Percentiles rank a stretch among this genome's conserved stretches.
These are phyloP conservation scores for Fomitopsis schrenkii DNA, from an alignment of 1,284 basidiomycete species.

Conservation along the genomic window DNA sequence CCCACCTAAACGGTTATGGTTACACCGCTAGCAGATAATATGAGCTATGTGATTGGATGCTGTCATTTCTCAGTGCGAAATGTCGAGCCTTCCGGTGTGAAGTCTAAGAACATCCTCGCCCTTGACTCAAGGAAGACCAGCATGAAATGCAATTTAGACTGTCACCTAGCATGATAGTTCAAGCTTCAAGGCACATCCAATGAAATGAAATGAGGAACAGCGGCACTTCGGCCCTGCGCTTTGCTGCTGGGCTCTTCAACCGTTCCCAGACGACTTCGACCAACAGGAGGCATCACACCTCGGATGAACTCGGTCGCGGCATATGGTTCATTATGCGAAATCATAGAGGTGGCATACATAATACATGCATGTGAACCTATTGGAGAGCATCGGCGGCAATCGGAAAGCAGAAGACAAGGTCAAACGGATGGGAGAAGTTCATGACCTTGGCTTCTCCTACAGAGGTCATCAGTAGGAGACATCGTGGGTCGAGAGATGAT, in stretches of 20 bases:
- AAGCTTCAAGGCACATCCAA: neutral
- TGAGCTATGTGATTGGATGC: conserved; percentile 9
- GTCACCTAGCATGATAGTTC: neutral
- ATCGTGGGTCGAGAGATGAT: too few relatives aligned
- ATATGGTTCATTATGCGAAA: conserved; percentile 29
- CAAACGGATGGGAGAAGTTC: conserved; percentile 28
- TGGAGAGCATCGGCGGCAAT: neutral
- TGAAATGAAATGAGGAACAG: neutral
- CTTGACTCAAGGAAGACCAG: neutral
- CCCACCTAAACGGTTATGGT: neutral
- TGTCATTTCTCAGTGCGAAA: too few relatives aligned
- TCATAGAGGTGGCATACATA: conserved; percentile 36
- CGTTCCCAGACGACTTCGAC: neutral
- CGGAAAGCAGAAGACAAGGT: neutral
- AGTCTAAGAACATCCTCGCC: too few relatives aligned
- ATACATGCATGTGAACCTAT: conserved; percentile 16
- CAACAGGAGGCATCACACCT: neutral
- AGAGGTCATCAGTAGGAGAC: conserved; percentile 4
- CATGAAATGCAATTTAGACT: neutral
- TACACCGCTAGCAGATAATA: conserved; percentile 1
- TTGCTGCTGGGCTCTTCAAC: too few relatives aligned
- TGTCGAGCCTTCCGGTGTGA: too few relatives aligned
- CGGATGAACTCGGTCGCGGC: conserved; percentile 3
- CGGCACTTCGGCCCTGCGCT: neutral
- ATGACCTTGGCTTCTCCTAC: conserved; percentile 90